Evolutionary conservation across 768 basidiomycete genomes (phyloP), one percentile per base, ranked within the genome.

Genomic region (Xanthoconium purpureum): DNA sequence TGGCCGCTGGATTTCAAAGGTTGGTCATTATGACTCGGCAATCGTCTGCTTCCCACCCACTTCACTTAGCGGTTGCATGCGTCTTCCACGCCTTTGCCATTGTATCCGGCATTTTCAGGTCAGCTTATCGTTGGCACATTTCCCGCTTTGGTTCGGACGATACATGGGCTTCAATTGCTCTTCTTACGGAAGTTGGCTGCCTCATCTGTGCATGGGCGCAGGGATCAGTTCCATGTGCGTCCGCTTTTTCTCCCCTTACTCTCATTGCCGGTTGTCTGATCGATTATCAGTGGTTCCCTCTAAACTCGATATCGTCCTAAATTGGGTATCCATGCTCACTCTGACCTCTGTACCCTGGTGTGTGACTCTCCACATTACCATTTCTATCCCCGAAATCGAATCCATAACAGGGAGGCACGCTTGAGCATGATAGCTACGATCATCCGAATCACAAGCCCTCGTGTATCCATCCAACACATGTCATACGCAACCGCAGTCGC

Each of bases 71-170:
- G 38, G 1, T 56, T 14, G 50, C 57, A 12, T 52, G 38, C 33
- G 3, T 46, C 8, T 56, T 66, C 48, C 61, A 60, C 37, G 10
- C 18, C 32, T 7, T 66, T 20, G 57, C 52, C 42, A 56, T 67
- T 18, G 6, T 3, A n/a, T 52, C 61, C 1, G 58, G 56, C 20
- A 51, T 58, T 20, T 63, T 66, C 37, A 61, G 64, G 52, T 18
- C 43, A 17, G 14, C 39, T 0, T 66, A 57, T 43, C 58, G 62
- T 30, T 61, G 44, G 44, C 35, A 56, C 30, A 56, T 57, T 11
- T 66, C 55, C 28, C 59, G 57, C 33, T 63, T 58, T 45, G 52
- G 58, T 4, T 61, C 58, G 54, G 61, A 66, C 6, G 58, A 66
- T 37, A 14, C 24, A 6, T 66, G 58, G 58, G 64, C 61, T 42